Evolutionary conservation across 2,329 filamentous ascomycete species (phyloP).

Genomic region (Dothideomycetes sp.): DNA sequence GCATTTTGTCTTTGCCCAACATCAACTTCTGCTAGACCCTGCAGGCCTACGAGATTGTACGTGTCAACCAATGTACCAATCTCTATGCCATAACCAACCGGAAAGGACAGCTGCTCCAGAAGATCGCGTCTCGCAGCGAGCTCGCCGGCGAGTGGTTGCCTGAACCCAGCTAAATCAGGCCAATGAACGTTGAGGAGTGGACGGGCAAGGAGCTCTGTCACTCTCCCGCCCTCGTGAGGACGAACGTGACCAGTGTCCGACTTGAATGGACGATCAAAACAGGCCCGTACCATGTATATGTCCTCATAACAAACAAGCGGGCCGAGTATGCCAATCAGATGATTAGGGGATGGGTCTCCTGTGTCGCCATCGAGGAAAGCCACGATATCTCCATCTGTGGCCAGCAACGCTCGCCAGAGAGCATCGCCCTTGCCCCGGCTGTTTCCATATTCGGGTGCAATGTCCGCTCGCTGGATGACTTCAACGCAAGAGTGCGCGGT

Average conservation of each 20-base stretch:
- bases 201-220: background rate
- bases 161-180: slow-evolving; percentile 3
- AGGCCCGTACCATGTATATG: slow-evolving; percentile 4
- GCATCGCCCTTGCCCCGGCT: slow-evolving; percentile 6
- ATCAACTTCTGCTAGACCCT: slow-evolving; percentile 2
- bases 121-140: slow-evolving; percentile 5
- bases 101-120: slow-evolving; percentile 1
- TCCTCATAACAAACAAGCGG: background rate
- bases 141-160: slow-evolving; percentile 4
- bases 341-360: background rate
- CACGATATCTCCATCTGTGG: slow-evolving; percentile 4
- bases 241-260: background rate
- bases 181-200: slow-evolving; percentile 1
- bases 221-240: background rate
- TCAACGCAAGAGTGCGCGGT: background rate
- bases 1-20: slow-evolving; percentile 1
- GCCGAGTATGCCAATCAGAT: slow-evolving; percentile 4
- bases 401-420: slow-evolving; percentile 3
- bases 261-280: slow-evolving; percentile 6
- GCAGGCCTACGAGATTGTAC: slow-evolving; percentile 3
- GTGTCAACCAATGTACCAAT: slow-evolving; percentile 5
- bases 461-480: slow-evolving; percentile 3
- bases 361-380: slow-evolving; percentile 6
- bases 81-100: slow-evolving; percentile 5
- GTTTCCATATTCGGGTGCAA: slow-evolving; percentile 2